Evolutionary conservation across 805 yeast genomes (phyloP).

Genomic region (Metschnikowia koreensis): DNA sequence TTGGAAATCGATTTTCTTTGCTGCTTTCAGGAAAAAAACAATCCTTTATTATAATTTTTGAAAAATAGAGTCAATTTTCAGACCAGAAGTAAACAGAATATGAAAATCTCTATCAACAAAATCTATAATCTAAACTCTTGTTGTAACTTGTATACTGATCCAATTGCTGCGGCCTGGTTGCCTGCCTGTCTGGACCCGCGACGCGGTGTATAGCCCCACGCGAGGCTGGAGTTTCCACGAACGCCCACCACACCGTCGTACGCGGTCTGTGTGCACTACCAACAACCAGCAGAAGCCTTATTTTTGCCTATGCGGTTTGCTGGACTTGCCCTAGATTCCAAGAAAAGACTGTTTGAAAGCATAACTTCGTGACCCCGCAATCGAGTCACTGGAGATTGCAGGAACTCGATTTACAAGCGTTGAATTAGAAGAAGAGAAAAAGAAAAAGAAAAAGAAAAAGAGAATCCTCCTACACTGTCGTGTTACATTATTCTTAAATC

Average conservation of each 20-base stretch:
- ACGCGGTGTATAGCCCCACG: background rate
- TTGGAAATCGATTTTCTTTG: background rate
- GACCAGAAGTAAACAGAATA: no score
- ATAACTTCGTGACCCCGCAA: background rate
- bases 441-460: background rate
- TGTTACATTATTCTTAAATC: no score
- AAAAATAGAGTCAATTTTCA: no score
- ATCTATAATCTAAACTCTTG: no score
- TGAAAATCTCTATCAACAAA: no score
- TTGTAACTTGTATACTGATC: background rate
- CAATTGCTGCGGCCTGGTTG: background rate
- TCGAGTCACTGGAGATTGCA: background rate
- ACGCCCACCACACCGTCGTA: background rate
- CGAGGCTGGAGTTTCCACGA: background rate
- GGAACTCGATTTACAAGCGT: background rate
- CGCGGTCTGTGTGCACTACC: background rate
- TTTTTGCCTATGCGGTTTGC: background rate
- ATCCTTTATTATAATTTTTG: no score
- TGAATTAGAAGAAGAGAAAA: background rate
- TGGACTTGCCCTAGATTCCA: background rate
- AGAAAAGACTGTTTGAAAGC: background rate
- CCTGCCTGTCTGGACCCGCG: background rate
- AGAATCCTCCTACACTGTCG: no score
- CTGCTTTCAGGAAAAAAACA: no score
- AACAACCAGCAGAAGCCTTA: background rate